Base-by-base conservation (phyloP, 352 stramenopile genomes). In the Phytophthora citricola region DNA sequence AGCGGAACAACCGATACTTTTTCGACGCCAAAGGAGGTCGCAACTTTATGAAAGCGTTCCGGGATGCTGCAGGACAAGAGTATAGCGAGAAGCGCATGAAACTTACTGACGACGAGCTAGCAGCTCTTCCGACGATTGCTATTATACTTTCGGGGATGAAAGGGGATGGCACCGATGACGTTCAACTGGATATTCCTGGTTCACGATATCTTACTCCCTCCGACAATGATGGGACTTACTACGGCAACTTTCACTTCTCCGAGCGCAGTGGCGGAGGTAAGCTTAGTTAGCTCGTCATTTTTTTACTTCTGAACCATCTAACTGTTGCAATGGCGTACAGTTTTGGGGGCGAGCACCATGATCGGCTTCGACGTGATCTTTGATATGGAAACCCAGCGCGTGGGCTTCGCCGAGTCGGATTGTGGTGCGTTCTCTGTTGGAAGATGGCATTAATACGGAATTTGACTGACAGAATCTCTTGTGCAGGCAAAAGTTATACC, bases 361-460 rank as follows among this genome's bases (percentile, higher is more conserved):
- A 49, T 94, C 24, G 88, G 88, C 2, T 89, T 89, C 38, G 78
- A 96, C 26, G 87, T 94, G n/a, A 88, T 96, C 17, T 96, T 96
- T 58, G 88, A 96, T 63, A 63, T 67, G 34, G 87, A 93, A 50
- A 82, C 80, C 59, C 78, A 87, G 5, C 82, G 85, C n/a, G 55
- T 96, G 3, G 88, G 85, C 11, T 96, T 96, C 76, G 88, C 86
- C 3, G 74, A 90, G 34, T 85, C 88, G 3, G 38, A 70, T 27
- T 95, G 88, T 55, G 85, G 83, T 94, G 55, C 61, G 75, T 63
- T 38, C 51, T 14, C 7, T 31, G 15, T 1, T 12, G 12, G n/a
- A 46, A 36, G 15, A 40, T 44, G 38, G 4, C 14, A 26, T 6
- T 27, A 17, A 5, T 10, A 46, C 14, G 29, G 14, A 5, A 4